Evolutionary conservation across 2,329 filamentous ascomycete species (phyloP).

Genomic region (Phaeosphaeriaceae sp.): DNA sequence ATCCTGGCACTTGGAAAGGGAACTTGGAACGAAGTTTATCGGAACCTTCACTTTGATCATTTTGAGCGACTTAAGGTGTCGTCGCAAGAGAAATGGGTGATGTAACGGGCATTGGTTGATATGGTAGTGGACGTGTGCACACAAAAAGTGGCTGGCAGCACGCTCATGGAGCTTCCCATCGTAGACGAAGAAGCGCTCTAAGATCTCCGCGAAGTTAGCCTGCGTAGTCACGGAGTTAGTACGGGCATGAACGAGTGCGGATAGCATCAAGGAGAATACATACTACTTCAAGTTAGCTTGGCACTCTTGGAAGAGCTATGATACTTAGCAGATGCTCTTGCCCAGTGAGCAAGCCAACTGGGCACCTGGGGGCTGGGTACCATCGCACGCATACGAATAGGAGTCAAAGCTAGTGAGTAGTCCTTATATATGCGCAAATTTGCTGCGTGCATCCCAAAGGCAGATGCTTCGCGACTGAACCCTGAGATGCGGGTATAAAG

Average conservation of each 20-base stretch:
- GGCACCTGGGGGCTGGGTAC: too few species aligned
- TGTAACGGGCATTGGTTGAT: slow-evolving; percentile 48
- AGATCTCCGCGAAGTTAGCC: slow-evolving; percentile 23
- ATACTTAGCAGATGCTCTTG: too few species aligned
- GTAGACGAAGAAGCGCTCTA: slow-evolving; percentile 13
- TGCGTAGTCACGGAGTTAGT: too few species aligned
- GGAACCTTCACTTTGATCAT: slow-evolving; percentile 35
- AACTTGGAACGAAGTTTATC: slow-evolving; percentile 37
- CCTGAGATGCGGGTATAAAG: too few species aligned
- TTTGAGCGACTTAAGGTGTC: slow-evolving; percentile 32
- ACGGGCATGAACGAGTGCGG: too few species aligned
- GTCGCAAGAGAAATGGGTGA: slow-evolving; percentile 45
- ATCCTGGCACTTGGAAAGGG: slow-evolving; percentile 33
- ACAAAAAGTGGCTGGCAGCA: slow-evolving; percentile 34
- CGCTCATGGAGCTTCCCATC: slow-evolving; percentile 24
- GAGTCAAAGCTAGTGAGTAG: slow-evolving; percentile 40
- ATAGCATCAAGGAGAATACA: too few species aligned
- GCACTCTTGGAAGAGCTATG: too few species aligned
- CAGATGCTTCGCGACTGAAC: too few species aligned
- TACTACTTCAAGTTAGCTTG: too few species aligned
- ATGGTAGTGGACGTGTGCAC: slow-evolving; percentile 45
- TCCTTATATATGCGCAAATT: slow-evolving; percentile 44
- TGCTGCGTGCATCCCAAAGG: slow-evolving; percentile 49
- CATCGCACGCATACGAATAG: slow-evolving; percentile 31
- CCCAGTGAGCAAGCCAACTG: too few species aligned